Evolutionary conservation across 306 rosid species (phyloP), one percentile per base, ranked within the genome.

Genomic region (Medicago ruthenica): DNA sequence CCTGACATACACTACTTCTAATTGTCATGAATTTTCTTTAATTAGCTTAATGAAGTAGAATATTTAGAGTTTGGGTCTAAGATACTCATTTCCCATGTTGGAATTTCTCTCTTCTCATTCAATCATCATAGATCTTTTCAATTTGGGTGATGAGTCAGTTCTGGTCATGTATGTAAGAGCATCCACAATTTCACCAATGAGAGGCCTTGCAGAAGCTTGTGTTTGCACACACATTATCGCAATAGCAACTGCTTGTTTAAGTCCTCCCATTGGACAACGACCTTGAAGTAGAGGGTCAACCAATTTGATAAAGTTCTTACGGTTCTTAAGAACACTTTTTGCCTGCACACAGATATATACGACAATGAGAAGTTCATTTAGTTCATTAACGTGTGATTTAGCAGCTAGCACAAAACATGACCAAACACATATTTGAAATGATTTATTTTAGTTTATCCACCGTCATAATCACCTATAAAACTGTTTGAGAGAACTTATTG

Each of bases 211-310:
- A 34, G 90, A 82, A 20, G 96, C 90, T 67, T 89, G 89, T 61
- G 89, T 92, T 55, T 87, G 92, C 84, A 93, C 79, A 81, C 97
- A 93, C 98, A 93, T 93, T 54, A 92, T 97, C 44, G 96, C 97
- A 76, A 93, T 88, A 3, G 90, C 98, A 66, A 91, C 88, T 48
- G 92, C 97, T 78, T 88, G 92, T 78, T 89, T 81, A 15, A 93
- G 88, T 34, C 97, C 93, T 57, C 91, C 86, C 88, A 76, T 79
- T 34, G 93, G 97, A 68, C 81, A 91, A 17, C 58, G 82, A 7
- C 96, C 97, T 74, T 87, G 81, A 63, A 93, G 89, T 59, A 87
- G 83, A 12, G 98, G 98, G 73, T 93, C 98, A 1, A 86, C 96
- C 89, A 93, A 84, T 80, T 83, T 87, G 0, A 93, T 86, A 73